Evolutionary conservation across 768 basidiomycete species (phyloP).

Genomic region (Suillus plorans): DNA sequence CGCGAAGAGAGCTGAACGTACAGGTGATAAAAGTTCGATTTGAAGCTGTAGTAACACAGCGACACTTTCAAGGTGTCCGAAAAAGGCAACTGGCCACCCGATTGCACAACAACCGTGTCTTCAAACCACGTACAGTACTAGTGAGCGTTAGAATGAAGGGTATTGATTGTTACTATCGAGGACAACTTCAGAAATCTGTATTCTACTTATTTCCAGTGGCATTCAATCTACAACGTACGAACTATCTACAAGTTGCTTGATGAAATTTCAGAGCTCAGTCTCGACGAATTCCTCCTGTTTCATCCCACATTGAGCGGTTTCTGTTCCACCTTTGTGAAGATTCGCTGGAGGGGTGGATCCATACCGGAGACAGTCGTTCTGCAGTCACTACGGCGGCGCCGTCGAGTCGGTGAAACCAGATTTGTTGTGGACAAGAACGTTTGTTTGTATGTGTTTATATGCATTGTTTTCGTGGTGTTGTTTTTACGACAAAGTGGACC

Average conservation of each 20-base stretch:
- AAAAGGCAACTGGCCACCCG: neutral
- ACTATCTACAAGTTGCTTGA: neutral
- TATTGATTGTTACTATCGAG: neutral
- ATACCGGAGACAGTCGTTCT: neutral
- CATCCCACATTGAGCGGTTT: neutral
- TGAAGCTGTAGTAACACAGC: neutral
- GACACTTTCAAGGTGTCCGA: neutral
- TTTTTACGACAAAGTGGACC: neutral
- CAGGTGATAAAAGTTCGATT: neutral
- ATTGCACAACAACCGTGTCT: neutral
- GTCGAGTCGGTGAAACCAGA: neutral
- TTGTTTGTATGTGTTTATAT: neutral
- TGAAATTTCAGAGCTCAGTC: neutral
- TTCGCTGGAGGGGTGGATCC: neutral
- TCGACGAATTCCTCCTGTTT: neutral
- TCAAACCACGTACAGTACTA: slow-evolving; percentile 11
- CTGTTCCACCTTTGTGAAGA: neutral
- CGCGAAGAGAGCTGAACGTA: neutral
- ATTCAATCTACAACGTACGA: neutral
- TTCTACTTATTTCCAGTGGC: neutral
- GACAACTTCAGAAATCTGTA: neutral
- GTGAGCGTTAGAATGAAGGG: neutral
- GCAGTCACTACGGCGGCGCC: neutral
- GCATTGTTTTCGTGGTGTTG: slow-evolving; percentile 1
- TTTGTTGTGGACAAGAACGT: neutral